Base-by-base conservation (phyloP, 2,329 filamentous ascomycete genomes). In the Alternaria angustiovoidea region DNA sequence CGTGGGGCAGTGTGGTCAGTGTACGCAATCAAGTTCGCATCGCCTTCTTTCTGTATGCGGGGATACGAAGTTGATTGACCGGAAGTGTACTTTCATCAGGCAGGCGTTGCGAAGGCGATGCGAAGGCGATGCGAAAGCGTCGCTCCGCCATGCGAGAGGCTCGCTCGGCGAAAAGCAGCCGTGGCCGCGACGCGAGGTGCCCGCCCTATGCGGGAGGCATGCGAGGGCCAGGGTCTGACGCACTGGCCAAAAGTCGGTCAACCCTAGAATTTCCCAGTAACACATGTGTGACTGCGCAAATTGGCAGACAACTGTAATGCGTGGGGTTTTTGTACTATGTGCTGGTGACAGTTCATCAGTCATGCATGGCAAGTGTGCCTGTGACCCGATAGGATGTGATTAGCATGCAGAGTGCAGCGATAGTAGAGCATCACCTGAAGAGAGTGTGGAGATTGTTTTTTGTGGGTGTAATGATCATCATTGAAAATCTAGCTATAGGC, bases 241-340 rank as follows among this genome's bases (percentile, higher is more conserved):
- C 65, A 66, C 59, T 61, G 61, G 54, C 58, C 59, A 68, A 66
- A 66, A 63, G 64, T 64, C 65, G 65, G 62, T 68, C 65, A 63
- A 65, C 36, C 38, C 51, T 24, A 48, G 54, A 57, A 20, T 52
- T 60, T 56, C n/a, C 43, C 18, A 20, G 32, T 30, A 52, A 26
- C 30, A 52, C 7, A 51, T 18, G 30, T 61, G 52, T 61, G 58
- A 59, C 53, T 52, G 52, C 38, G 47, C 46, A 39, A 39, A 52
- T 51, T 47, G 41, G 39, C 46, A 44, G 18, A 18, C 39, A 28
- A 24, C 38, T 49, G 34, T 26, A 41, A 42, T 41, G 60, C 52
- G 43, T 36, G 39, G 36, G 36, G n/a, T 49, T 34, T 28, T 18
- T 51, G 32, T 41, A 24, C 28, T 18, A 51, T 56, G 57, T 57